Conservation (phyloP, 306 rosid species). For the Dryas octopetala region DNA sequence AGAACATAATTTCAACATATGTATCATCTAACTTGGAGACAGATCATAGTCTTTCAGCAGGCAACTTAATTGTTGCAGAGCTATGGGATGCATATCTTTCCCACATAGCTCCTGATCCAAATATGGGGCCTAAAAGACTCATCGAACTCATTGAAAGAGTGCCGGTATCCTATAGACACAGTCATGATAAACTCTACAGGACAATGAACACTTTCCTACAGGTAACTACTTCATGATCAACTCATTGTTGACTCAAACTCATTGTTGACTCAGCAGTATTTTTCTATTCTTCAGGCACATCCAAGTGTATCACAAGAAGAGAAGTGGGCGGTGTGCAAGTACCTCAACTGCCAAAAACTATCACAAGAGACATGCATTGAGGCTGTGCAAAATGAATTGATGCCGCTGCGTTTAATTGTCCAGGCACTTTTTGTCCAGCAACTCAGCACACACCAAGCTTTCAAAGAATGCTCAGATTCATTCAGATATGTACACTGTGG, state of each 20-base stretch:
- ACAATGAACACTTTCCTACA: constrained; percentile 58
- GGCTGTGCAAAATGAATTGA: constrained; percentile 86
- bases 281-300: constrained; percentile 49
- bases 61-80: constrained; percentile 52
- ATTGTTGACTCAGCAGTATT: background rate
- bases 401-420: constrained; percentile 85
- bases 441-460: constrained; percentile 72
- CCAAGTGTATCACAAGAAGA: constrained; percentile 64
- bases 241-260: constrained; percentile 2
- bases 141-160: constrained; percentile 73
- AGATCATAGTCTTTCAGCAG: constrained; percentile 40
- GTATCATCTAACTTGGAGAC: constrained; percentile 43
- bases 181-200: constrained; percentile 70
- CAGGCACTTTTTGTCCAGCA: constrained; percentile 88
- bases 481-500: constrained; percentile 59
- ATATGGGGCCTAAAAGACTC: constrained; percentile 54
- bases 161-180: constrained; percentile 56
- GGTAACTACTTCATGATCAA: constrained; percentile 38
- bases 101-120: constrained; percentile 51
- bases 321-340: constrained; percentile 73
- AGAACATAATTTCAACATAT: constrained; percentile 53
- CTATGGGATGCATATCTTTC: constrained; percentile 76
- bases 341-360: constrained; percentile 67
- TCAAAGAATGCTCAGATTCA: constrained; percentile 82
- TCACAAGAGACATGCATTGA: constrained; percentile 84